These are phyloP conservation scores for Pichia ethanolica DNA, from an alignment of 805 yeast genomes.

Conservation along the genomic window DNA sequence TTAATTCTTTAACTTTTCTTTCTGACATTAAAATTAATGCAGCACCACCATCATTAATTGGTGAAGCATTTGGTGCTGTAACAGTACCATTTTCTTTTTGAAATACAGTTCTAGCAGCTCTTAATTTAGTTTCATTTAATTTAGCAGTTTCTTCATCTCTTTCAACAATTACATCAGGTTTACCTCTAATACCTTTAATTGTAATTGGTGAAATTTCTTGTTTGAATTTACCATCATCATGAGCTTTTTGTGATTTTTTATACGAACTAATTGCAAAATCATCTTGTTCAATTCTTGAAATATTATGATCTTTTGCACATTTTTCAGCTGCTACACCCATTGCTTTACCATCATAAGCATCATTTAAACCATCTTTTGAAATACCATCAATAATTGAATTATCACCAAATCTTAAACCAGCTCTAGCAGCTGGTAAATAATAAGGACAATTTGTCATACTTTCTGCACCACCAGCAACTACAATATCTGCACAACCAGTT, in stretches of 20 bases:
- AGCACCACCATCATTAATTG: slow-evolving; percentile 97
- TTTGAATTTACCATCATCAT: slow-evolving; percentile 71
- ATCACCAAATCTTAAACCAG: slow-evolving; percentile 88
- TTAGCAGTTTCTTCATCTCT: slow-evolving; percentile 81
- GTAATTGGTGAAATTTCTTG: slow-evolving; percentile 82
- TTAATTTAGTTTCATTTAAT: slow-evolving; percentile 69
- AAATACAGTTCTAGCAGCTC: slow-evolving; percentile 88
- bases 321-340: slow-evolving; percentile 99
- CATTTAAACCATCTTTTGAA: slow-evolving; percentile 86
- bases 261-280: slow-evolving; percentile 79
- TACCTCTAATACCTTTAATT: slow-evolving; percentile 84
- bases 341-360: slow-evolving; percentile 79
- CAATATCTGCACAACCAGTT: slow-evolving; percentile 85
- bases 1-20: slow-evolving; percentile 74
- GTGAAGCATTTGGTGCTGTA: slow-evolving; percentile 95
- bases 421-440: slow-evolving; percentile 78
- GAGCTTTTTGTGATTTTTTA: slow-evolving; percentile 78
- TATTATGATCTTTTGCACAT: slow-evolving; percentile 74
- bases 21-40: slow-evolving; percentile 87
- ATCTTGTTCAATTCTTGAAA: slow-evolving; percentile 85
- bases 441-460: slow-evolving; percentile 95
- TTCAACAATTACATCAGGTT: slow-evolving; percentile 66
- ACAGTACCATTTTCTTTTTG: slow-evolving; percentile 91
- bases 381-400: slow-evolving; percentile 75
- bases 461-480: slow-evolving; percentile 96